phyloP scores from a whole-genome alignment of 768 basidiomycete genomes.

The Cyclocybe cylindracea region DNA sequence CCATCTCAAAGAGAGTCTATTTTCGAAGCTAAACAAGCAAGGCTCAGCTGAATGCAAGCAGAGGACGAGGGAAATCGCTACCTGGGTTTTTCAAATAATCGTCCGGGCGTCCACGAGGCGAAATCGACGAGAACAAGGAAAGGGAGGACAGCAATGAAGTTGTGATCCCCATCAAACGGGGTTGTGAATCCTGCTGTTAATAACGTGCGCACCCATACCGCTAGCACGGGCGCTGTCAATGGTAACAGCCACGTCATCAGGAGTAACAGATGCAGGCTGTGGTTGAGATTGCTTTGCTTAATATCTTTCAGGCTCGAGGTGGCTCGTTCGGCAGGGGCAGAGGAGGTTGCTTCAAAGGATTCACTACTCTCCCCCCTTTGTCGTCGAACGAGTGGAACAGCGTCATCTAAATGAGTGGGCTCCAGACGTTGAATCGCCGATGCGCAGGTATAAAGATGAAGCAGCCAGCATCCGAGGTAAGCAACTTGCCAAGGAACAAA shows the following conservation, averaged over 20 bases:
- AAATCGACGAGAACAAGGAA: conserved; percentile 66
- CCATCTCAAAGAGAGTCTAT: conserved; percentile 50
- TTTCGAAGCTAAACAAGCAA: conserved; percentile 36
- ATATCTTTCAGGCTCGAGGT: conserved; percentile 13
- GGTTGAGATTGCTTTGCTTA: conserved; percentile 39
- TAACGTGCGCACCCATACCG: conserved; percentile 89
- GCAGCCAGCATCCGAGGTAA: conserved; percentile 81
- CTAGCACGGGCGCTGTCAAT: conserved; percentile 71
- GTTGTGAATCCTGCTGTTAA: conserved; percentile 76
- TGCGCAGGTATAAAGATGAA: conserved; percentile 71
- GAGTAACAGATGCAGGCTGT: conserved; percentile 64
- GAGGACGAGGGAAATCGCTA: conserved; percentile 13
- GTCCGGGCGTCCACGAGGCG: conserved; percentile 48
- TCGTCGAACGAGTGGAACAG: conserved; percentile 13
- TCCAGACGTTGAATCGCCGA: conserved; percentile 23
- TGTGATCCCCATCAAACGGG: conserved; percentile 83
- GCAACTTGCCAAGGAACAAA: conserved; percentile 93
- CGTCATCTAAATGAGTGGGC: conserved; percentile 4
- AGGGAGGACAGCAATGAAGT: conserved; percentile 63
- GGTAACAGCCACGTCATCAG: conserved; percentile 85
- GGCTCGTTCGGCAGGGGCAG: neutral
- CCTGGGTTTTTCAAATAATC: conserved; percentile 45
- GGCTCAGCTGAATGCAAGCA: conserved; percentile 10
- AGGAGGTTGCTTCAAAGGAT: conserved; percentile 4
- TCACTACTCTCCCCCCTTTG: conserved; percentile 3